Conservation (phyloP, 306 rosid species). For the Boehmeria nivea region DNA sequence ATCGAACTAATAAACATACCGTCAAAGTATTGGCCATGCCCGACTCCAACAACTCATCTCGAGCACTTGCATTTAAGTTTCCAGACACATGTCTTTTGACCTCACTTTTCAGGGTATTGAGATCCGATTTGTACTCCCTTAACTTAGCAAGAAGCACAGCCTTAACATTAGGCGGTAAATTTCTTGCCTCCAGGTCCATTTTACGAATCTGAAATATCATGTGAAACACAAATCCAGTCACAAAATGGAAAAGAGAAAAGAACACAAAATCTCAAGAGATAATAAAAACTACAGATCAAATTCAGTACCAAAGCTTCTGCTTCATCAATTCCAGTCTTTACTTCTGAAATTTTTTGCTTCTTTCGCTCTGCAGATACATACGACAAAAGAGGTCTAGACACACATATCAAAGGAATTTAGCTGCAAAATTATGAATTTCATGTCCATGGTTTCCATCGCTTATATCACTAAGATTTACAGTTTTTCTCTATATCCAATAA, state of each 20-base stretch:
- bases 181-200: slow-evolving; percentile 95
- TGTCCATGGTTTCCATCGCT: too few relatives aligned
- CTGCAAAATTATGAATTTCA: too few relatives aligned
- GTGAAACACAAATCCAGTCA: slow-evolving; percentile 17
- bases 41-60: slow-evolving; percentile 89
- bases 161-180: slow-evolving; percentile 82
- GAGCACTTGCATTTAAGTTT: slow-evolving; percentile 61
- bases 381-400: not conserved
- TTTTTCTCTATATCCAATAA: too few relatives aligned
- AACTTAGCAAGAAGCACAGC: slow-evolving; percentile 79
- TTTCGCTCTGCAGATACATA: slow-evolving; percentile 68
- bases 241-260: slow-evolving; percentile 6
- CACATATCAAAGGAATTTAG: not conserved
- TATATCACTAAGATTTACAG: too few relatives aligned
- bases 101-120: slow-evolving; percentile 82
- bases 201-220: slow-evolving; percentile 55
- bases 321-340: slow-evolving; percentile 78
- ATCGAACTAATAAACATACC: slow-evolving; percentile 38
- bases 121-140: slow-evolving; percentile 93
- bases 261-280: not conserved
- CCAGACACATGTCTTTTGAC: slow-evolving; percentile 70
- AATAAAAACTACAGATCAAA: slow-evolving; percentile 13
- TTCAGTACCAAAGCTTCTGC: slow-evolving; percentile 78
- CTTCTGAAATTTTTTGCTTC: slow-evolving; percentile 78
- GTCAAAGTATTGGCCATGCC: slow-evolving; percentile 93